Conservation (phyloP, 1,284 basidiomycete genomes). For the Apiotrichum laibachii region DNA sequence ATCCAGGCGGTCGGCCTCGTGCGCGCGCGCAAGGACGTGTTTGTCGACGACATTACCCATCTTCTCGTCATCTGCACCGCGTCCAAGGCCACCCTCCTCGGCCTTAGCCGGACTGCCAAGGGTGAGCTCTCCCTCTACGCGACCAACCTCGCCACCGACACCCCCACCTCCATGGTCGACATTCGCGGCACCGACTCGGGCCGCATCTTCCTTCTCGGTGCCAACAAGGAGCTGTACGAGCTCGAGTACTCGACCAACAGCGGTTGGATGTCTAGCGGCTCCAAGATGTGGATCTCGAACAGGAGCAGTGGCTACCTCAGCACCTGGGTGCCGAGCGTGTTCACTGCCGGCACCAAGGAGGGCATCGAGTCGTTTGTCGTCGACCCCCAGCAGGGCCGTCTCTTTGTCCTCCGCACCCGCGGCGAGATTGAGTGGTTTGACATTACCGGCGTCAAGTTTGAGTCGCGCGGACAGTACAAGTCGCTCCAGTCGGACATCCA, state of each 20-base stretch:
- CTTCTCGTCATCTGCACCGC: constrained; percentile 89
- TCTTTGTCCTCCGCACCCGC: constrained; percentile 40
- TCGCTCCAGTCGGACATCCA: constrained; percentile 26
- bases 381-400: constrained; percentile 35
- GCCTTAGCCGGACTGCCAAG: constrained; percentile 61
- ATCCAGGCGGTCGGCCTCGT: constrained; percentile 84
- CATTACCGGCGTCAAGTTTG: constrained; percentile 32
- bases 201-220: constrained; percentile 85
- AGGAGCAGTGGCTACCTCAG: constrained; percentile 32
- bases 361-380: constrained; percentile 45
- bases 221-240: constrained; percentile 88
- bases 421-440: constrained; percentile 40
- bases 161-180: constrained; percentile 71
- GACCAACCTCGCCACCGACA: constrained; percentile 77
- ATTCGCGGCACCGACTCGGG: constrained; percentile 77
- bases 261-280: constrained; percentile 69
- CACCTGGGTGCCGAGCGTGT: constrained; percentile 33
- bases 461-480: constrained; percentile 27
- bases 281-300: constrained; percentile 54
- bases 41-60: constrained; percentile 87
- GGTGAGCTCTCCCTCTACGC: constrained; percentile 81
- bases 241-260: constrained; percentile 87
- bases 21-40: constrained; percentile 67
- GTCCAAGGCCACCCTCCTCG: constrained; percentile 77
- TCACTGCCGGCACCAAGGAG: constrained; percentile 21